Percentiles rank a stretch among this genome's conserved stretches.
These are phyloP conservation scores for Aspergillus bombycis DNA, from an alignment of 2,329 filamentous ascomycete species.

Conservation along the genomic window DNA sequence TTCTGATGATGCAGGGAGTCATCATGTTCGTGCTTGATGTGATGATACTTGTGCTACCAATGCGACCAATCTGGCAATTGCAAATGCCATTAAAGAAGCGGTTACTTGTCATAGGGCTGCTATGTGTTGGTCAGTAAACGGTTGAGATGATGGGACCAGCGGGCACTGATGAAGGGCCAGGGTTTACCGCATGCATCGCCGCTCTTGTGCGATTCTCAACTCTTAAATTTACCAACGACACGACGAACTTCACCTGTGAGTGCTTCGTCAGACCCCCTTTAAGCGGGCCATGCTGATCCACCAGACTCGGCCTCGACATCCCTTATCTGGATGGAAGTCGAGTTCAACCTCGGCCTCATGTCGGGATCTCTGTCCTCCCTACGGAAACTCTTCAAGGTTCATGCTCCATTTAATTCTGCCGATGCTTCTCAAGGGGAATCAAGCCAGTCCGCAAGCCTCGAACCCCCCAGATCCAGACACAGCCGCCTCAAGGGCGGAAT, in stretches of 20 bases:
- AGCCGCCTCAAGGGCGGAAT: background rate
- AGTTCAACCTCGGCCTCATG: constrained; percentile 26
- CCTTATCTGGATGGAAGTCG: constrained; percentile 26
- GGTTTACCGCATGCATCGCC: constrained; percentile 22
- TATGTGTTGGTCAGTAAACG: constrained; percentile 9
- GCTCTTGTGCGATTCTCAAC: constrained; percentile 24
- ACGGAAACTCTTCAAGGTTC: background rate
- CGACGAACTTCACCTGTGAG: constrained; percentile 24
- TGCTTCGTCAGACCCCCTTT: background rate
- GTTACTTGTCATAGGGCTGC: constrained; percentile 9
- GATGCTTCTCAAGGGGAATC: background rate
- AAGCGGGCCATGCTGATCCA: background rate
- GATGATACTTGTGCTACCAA: constrained; percentile 22
- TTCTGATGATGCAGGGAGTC: constrained; percentile 21
- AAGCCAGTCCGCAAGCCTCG: background rate
- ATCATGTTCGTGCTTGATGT: constrained; percentile 24
- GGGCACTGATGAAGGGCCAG: background rate
- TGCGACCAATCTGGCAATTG: constrained; percentile 23
- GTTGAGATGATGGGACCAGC: background rate
- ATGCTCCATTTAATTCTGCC: background rate
- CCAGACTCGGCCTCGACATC: constrained; percentile 20
- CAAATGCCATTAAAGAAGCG: constrained; percentile 21
- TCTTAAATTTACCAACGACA: constrained; percentile 18
- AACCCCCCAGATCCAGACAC: background rate
- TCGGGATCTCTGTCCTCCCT: constrained; percentile 23